These are phyloP conservation scores for Fusarium coicis DNA, from an alignment of 2,329 filamentous ascomycete species.

Conservation along the genomic window DNA sequence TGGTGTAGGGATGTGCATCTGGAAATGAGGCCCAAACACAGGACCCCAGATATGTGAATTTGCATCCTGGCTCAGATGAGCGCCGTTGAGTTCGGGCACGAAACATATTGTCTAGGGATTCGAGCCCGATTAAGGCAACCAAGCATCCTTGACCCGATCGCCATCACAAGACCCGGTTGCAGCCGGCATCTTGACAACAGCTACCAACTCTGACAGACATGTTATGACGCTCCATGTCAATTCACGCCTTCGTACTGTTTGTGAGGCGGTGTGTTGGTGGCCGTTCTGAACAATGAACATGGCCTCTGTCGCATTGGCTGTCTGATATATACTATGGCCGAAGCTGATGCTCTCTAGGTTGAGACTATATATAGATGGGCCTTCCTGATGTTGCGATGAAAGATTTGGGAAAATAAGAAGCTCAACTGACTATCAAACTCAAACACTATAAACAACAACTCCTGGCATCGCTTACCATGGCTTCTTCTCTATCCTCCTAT, in stretches of 20 bases:
- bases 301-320: conserved; percentile 6
- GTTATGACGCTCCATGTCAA: conserved; percentile 12
- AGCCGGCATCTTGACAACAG: conserved; percentile 29
- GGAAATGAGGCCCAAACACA: conserved; percentile 32
- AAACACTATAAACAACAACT: background rate
- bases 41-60: conserved; percentile 6
- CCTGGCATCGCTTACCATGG: conserved; percentile 11
- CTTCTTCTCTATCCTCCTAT: conserved; percentile 23
- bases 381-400: conserved; percentile 2
- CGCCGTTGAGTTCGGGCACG: conserved; percentile 24
- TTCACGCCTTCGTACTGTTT: conserved; percentile 2
- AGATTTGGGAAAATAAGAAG: background rate
- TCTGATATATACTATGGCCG: background rate
- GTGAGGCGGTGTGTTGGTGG: conserved; percentile 30
- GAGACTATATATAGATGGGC: conserved; percentile 29
- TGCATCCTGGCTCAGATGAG: conserved; percentile 16
- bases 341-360: conserved; percentile 1
- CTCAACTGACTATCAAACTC: background rate
- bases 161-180: conserved; percentile 37
- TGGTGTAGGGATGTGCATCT: conserved; percentile 15
- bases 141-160: conserved; percentile 25
- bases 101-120: background rate
- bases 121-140: conserved; percentile 34
- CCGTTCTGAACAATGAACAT: conserved; percentile 5
- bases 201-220: conserved; percentile 27